Conservation (phyloP, 2,329 filamentous ascomycete genomes). For the Plectosphaerella plurivora region DNA sequence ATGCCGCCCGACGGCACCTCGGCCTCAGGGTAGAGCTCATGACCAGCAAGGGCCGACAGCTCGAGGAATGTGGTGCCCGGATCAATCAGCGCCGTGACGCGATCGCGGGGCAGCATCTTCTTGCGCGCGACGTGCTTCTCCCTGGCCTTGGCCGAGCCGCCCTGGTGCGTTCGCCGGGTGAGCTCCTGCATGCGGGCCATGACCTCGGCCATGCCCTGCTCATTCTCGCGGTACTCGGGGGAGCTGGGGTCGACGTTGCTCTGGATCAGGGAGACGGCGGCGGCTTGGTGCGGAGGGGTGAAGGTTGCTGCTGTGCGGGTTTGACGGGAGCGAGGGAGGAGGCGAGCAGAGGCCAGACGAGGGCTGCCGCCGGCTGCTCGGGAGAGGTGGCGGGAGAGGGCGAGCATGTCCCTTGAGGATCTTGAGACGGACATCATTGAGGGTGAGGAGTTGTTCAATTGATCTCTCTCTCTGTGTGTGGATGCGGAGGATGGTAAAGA, state of each 20-base stretch:
- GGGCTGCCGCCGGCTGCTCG: constrained; percentile 22
- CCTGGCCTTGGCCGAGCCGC: constrained; percentile 75
- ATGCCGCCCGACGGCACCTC: constrained; percentile 88
- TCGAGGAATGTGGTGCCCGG: constrained; percentile 88
- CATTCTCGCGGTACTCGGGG: constrained; percentile 77
- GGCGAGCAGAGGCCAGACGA: constrained; percentile 15
- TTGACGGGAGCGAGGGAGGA: not conserved
- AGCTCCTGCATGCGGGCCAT: constrained; percentile 65
- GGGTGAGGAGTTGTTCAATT: not conserved
- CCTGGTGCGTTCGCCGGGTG: constrained; percentile 66
- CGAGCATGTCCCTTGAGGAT: constrained; percentile 38
- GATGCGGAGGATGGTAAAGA: too few species aligned
- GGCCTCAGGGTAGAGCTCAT: constrained; percentile 80
- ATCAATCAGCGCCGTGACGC: constrained; percentile 82
- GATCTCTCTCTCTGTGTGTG: too few species aligned
- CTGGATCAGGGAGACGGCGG: constrained; percentile 75
- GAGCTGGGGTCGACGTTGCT: constrained; percentile 73
- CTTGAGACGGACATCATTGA: constrained; percentile 43
- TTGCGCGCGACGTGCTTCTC: constrained; percentile 83
- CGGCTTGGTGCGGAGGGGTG: constrained; percentile 75
- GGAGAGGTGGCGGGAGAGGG: constrained; percentile 37
- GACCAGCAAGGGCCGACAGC: constrained; percentile 84
- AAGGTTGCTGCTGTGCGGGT: constrained; percentile 63
- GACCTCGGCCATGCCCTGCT: constrained; percentile 68
- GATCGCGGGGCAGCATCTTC: constrained; percentile 92